Conservation (phyloP, 1,284 basidiomycete species). For the Melampsora americana region DNA sequence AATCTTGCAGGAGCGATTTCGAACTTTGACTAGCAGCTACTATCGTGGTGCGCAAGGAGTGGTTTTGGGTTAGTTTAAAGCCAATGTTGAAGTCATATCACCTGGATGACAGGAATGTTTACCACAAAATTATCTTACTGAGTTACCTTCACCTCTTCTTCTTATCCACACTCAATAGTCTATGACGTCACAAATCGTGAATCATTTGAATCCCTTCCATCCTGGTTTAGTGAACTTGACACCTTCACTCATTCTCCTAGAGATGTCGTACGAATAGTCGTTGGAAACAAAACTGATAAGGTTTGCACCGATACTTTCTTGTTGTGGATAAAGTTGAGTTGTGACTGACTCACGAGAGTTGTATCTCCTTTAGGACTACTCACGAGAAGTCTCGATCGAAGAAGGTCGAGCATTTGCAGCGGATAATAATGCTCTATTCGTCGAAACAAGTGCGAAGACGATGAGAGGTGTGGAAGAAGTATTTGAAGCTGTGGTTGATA, state of each 20-base stretch:
- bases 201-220: constrained; percentile 84
- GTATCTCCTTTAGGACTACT: constrained; percentile 66
- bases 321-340: constrained; percentile 18
- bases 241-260: constrained; percentile 71
- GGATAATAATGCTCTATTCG: constrained; percentile 75
- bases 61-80: constrained; percentile 66
- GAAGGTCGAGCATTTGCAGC: constrained; percentile 79
- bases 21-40: constrained; percentile 85
- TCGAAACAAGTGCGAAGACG: constrained; percentile 67
- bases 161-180: constrained; percentile 59
- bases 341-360: not conserved
- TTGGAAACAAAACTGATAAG: constrained; percentile 93
- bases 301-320: constrained; percentile 55
- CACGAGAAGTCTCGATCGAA: constrained; percentile 73
- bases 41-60: constrained; percentile 92
- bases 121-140: not conserved
- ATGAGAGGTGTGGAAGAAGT: constrained; percentile 69
- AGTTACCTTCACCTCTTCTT: not conserved
- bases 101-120: constrained; percentile 10
- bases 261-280: constrained; percentile 89
- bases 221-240: constrained; percentile 91
- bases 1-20: constrained; percentile 54
- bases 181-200: constrained; percentile 89
- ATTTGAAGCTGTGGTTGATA: constrained; percentile 74
- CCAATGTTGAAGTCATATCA: constrained; percentile 39